Conservation (phyloP, 495 filamentous ascomycete genomes). For the Clohesyomyces aquaticus region DNA sequence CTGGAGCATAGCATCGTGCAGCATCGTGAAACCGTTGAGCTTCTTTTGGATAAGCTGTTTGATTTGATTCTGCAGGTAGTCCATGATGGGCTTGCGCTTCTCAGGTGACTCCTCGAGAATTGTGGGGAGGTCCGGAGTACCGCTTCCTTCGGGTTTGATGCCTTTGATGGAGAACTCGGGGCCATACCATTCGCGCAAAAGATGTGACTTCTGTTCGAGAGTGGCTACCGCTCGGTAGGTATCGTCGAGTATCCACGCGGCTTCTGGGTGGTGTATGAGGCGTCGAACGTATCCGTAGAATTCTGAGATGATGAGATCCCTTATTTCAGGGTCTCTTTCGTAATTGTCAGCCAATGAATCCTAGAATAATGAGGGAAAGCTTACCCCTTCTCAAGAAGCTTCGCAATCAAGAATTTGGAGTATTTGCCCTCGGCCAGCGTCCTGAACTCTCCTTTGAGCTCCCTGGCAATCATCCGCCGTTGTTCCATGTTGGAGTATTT, state of each 20-base stretch:
- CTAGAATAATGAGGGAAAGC: conserved; percentile 6
- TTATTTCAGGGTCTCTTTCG: conserved; percentile 68
- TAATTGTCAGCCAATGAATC: conserved; percentile 13
- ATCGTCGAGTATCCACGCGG: conserved; percentile 96
- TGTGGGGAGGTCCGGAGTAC: conserved; percentile 64
- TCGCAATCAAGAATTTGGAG: conserved; percentile 94
- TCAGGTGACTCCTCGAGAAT: conserved; percentile 78
- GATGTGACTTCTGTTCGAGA: conserved; percentile 74
- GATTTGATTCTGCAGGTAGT: conserved; percentile 78
- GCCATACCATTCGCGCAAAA: conserved; percentile 96
- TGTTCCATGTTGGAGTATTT: conserved; percentile 90
- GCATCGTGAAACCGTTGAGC: conserved; percentile 89
- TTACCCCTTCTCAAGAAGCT: conserved; percentile 82
- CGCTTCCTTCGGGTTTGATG: conserved; percentile 51
- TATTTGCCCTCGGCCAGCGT: conserved; percentile 90
- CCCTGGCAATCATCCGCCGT: conserved; percentile 80
- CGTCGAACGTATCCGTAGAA: conserved; percentile 92
- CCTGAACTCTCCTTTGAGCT: conserved; percentile 83
- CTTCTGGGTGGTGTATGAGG: conserved; percentile 93
- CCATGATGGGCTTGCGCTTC: conserved; percentile 85
- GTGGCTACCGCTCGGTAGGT: conserved; percentile 87
- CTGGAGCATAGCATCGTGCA: conserved; percentile 97
- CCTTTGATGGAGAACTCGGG: conserved; percentile 87
- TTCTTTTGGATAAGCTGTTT: conserved; percentile 94
- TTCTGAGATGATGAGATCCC: conserved; percentile 85